phyloP scores from a whole-genome alignment of 371 early-diverging fungal genomes.

The Syncephalastrum racemosum region DNA sequence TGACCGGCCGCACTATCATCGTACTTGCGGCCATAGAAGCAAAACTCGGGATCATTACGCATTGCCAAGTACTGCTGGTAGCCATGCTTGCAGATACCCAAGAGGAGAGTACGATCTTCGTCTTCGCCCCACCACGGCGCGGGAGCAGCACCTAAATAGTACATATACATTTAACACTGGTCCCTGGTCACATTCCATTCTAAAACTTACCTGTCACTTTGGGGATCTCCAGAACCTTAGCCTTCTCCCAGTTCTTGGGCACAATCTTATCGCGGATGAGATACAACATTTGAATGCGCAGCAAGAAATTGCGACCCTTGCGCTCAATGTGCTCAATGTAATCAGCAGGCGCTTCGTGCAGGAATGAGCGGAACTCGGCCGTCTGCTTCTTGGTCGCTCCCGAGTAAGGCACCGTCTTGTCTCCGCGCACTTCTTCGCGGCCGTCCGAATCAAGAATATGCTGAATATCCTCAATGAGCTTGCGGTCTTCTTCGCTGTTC shows the following conservation, averaged over 20 bases:
- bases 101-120: constrained; percentile 81
- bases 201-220: constrained; percentile 43
- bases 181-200: background rate
- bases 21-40: constrained; percentile 60
- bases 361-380: constrained; percentile 65
- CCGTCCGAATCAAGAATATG: constrained; percentile 34
- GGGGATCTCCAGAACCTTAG: constrained; percentile 50
- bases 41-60: constrained; percentile 69
- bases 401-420: constrained; percentile 57
- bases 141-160: constrained; percentile 46
- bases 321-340: constrained; percentile 73
- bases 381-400: constrained; percentile 63
- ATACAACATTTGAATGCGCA: constrained; percentile 76
- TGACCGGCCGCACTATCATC: constrained; percentile 48
- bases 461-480: constrained; percentile 43
- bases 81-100: constrained; percentile 81
- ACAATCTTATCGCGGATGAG: constrained; percentile 68
- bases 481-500: constrained; percentile 47
- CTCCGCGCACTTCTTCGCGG: constrained; percentile 28
- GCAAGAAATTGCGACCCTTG: constrained; percentile 71
- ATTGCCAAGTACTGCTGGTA: constrained; percentile 72
- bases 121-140: constrained; percentile 80
- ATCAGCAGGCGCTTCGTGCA: constrained; percentile 68
- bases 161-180: background rate
- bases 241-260: constrained; percentile 49